Evolutionary conservation across 2,329 filamentous ascomycete genomes (phyloP).

Genomic region (Penicillium olsonii): DNA sequence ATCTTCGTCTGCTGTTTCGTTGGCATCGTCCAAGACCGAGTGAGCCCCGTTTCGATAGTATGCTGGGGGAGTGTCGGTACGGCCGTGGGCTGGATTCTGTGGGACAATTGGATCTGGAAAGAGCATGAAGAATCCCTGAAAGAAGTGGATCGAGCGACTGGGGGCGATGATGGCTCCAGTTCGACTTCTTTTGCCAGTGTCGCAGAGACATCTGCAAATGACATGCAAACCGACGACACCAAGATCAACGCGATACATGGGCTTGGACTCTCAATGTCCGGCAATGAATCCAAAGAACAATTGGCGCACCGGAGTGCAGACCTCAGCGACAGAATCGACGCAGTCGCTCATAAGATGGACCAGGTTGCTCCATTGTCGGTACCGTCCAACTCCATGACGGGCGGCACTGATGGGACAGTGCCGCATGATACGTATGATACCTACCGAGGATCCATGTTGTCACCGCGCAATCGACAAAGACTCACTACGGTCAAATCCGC

Average conservation of each 20-base stretch:
- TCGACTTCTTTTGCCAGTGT: conserved; percentile 40
- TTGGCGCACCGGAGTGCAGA: conserved; percentile 31
- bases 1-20: conserved; percentile 95
- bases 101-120: conserved; percentile 86
- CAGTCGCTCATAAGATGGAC: conserved; percentile 41
- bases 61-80: conserved; percentile 81
- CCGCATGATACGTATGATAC: conserved; percentile 26
- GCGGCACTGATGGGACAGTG: conserved; percentile 27
- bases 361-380: conserved; percentile 20
- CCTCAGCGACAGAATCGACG: conserved; percentile 50
- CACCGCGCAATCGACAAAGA: conserved; percentile 61
- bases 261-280: conserved; percentile 46
- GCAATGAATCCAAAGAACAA: conserved; percentile 36
- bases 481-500: conserved; percentile 89
- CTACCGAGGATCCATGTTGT: conserved; percentile 40
- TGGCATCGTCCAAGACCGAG: conserved; percentile 80
- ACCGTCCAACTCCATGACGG: conserved; percentile 18
- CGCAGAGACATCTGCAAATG: conserved; percentile 29
- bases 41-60: conserved; percentile 88
- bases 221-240: conserved; percentile 28
- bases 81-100: conserved; percentile 82
- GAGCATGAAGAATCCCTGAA: conserved; percentile 54
- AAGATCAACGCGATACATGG: conserved; percentile 40
- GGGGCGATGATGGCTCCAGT: conserved; percentile 44
- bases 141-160: conserved; percentile 28